phyloP scores from a whole-genome alignment of 2,329 filamentous ascomycete genomes.

The Malbranchea cinnamomea region DNA sequence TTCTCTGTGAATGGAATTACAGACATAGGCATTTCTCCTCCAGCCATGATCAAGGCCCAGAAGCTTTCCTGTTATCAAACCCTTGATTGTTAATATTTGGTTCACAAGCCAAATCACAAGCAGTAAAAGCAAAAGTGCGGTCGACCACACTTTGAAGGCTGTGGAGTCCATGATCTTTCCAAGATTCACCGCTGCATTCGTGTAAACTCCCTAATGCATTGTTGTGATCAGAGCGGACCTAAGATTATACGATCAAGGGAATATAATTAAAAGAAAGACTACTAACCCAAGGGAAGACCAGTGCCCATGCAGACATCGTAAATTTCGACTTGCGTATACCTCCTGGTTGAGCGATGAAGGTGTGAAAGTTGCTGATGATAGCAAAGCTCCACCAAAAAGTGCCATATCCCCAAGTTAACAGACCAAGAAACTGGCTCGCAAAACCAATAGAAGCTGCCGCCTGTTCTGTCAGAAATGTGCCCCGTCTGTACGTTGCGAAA shows the following conservation, averaged over 20 bases:
- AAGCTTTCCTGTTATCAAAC: constrained; percentile 17
- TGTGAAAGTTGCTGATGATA: constrained; percentile 20
- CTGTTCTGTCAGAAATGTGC: constrained; percentile 18
- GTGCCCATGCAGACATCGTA: constrained; percentile 20
- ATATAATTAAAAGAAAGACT: not conserved
- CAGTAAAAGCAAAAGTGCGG: constrained; percentile 21
- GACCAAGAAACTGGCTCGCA: constrained; percentile 22
- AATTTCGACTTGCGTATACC: constrained; percentile 15
- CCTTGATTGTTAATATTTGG: constrained; percentile 18
- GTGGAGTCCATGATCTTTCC: constrained; percentile 24
- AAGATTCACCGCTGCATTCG: constrained; percentile 24
- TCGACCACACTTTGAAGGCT: constrained; percentile 26
- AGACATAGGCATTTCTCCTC: constrained; percentile 6
- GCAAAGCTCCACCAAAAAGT: constrained; percentile 31
- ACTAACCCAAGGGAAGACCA: constrained; percentile 28
- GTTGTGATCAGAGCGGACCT: not conserved
- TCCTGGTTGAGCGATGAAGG: constrained; percentile 12
- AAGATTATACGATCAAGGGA: not conserved
- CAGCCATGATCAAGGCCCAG: constrained; percentile 18
- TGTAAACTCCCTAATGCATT: constrained; percentile 22
- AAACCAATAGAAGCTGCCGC: constrained; percentile 19
- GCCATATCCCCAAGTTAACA: constrained; percentile 27
- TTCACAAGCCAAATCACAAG: constrained; percentile 20
- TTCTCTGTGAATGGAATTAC: too few relatives aligned
- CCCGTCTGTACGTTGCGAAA: constrained; percentile 21